Base-by-base conservation (phyloP, 768 basidiomycete species). In the Suillus placidus region DNA sequence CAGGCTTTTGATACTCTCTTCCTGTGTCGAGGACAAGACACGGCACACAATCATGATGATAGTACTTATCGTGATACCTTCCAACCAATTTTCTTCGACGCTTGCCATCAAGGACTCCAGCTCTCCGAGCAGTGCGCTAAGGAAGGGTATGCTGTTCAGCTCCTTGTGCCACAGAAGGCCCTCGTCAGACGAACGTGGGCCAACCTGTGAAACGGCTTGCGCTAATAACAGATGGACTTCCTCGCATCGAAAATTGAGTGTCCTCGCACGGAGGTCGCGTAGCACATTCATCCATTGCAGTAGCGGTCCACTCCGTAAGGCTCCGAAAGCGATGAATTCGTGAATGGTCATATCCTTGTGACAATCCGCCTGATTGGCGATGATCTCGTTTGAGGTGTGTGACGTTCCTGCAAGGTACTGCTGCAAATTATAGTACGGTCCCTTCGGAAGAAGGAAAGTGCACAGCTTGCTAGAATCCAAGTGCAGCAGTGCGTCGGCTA, bases 241-340 rank as follows among this genome's bases (percentile, higher is more conserved):
- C 1, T 75, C 73, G 12, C 69, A 64, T 32, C 75, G 72, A 64
- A 87, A 82, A 13, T 75, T 78, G 61, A 87, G 67, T 0, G 69
- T 68, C 26, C 77, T 74, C 12, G 76, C 75, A 9, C 76, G 75
- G 34, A 87, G 67, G 66, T 83, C 83, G 16, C 81, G 78, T 26
- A 78, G 64, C 49, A 87, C 81, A 67, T 87, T 87, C 45, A 80
- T 71, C 85, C 84, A 86, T 60, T 87, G 85, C 0, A 87, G 66
- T 3, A 68, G 70, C 1, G 74, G 65, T 0, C 85, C 85, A 38
- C 80, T 77, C 4, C 87, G 82, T 47, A 87, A 66, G 54, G 76
- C 73, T 13, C 78, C 80, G 60, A 84, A 87, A 0, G 81, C 76
- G 14, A 80, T 73, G 42, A 75, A 81, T 63, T 87, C 85, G 43